Percentiles rank a stretch among this genome's conserved stretches.
These are phyloP conservation scores for Ustilago xerochloae DNA, from an alignment of 1,284 basidiomycete species.

Conservation along the genomic window DNA sequence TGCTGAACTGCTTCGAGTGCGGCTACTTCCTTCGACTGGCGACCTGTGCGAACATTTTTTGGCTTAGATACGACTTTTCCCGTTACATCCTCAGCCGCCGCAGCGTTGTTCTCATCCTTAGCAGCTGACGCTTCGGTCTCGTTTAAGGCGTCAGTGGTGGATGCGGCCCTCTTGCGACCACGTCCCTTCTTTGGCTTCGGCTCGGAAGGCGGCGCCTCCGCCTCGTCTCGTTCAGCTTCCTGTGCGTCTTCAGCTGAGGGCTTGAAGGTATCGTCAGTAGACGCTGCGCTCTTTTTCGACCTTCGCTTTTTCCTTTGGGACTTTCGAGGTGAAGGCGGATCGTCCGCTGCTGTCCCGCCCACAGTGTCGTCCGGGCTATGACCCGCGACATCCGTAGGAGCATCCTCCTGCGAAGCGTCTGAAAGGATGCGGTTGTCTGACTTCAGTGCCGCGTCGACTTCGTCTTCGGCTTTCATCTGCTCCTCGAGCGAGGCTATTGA, in stretches of 20 bases:
- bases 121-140: background rate
- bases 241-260: background rate
- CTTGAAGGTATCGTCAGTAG: background rate
- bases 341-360: background rate
- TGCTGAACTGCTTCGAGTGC: background rate
- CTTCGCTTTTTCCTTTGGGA: conserved; percentile 19
- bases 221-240: background rate
- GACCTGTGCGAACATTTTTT: conserved; percentile 16
- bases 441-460: background rate
- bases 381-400: background rate
- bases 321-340: background rate
- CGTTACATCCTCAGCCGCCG: conserved; percentile 7
- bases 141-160: background rate
- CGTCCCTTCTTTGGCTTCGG: conserved; percentile 12
- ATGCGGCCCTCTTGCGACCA: conserved; percentile 15
- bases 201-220: background rate
- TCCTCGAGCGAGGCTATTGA: conserved; percentile 39
- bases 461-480: conserved; percentile 6
- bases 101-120: conserved; percentile 17
- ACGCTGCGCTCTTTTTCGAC: conserved; percentile 12
- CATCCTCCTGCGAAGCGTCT: background rate
- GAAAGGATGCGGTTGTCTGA: background rate
- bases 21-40: conserved; percentile 11
- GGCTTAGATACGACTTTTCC: background rate
- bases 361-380: no score